Evolutionary conservation across 2,329 filamentous ascomycete genomes (phyloP).

Genomic region (Colletotrichum higginsianum): DNA sequence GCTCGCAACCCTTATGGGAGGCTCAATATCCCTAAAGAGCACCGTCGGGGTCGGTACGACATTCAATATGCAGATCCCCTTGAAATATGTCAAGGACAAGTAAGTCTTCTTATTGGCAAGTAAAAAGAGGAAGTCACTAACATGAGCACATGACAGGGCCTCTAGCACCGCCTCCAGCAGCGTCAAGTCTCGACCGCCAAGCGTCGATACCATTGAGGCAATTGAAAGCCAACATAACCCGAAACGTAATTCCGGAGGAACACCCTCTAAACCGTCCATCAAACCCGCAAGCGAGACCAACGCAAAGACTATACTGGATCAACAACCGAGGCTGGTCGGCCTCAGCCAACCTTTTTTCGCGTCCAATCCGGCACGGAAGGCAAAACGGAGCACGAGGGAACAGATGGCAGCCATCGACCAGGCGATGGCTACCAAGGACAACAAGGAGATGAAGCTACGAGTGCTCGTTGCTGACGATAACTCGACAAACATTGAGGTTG

Average conservation of each 20-base stretch:
- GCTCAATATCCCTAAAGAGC: constrained; percentile 80
- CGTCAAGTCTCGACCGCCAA: constrained; percentile 64
- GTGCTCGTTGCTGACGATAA: constrained; percentile 87
- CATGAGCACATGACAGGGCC: constrained; percentile 52
- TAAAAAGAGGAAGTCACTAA: not conserved
- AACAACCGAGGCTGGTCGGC: constrained; percentile 84
- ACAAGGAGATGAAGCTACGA: constrained; percentile 74
- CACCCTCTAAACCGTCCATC: constrained; percentile 31
- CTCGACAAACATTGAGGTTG: constrained; percentile 71
- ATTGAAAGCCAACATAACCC: constrained; percentile 43
- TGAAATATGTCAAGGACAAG: constrained; percentile 81
- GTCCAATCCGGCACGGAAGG: constrained; percentile 54
- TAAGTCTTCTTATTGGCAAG: constrained; percentile 55
- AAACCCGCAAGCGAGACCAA: constrained; percentile 48
- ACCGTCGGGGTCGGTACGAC: constrained; percentile 81
- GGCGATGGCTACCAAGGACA: constrained; percentile 73
- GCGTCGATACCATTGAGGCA: constrained; percentile 59
- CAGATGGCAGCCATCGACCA: constrained; percentile 77
- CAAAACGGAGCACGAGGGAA: constrained; percentile 63
- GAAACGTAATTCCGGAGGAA: constrained; percentile 35
- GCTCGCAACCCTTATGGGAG: constrained; percentile 86
- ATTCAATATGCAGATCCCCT: constrained; percentile 86
- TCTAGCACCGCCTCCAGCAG: constrained; percentile 71
- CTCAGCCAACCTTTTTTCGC: constrained; percentile 87
- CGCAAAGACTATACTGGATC: constrained; percentile 68